Conservation (phyloP, 2,329 filamentous ascomycete species). For the Talaromyces piceae region DNA sequence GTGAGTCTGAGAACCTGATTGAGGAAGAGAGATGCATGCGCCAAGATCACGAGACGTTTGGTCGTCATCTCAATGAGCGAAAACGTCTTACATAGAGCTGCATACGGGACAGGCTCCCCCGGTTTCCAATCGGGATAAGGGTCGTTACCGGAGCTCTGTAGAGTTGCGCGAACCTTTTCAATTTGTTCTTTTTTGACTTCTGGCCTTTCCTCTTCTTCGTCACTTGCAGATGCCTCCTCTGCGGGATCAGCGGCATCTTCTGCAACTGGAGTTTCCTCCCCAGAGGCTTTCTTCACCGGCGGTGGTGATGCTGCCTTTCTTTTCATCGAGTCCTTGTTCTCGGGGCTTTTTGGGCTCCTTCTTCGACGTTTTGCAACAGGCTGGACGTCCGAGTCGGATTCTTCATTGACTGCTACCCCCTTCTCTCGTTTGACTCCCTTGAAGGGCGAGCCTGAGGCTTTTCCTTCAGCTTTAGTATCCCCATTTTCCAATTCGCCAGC, state of each 20-base stretch:
- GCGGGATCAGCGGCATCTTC: constrained; percentile 28
- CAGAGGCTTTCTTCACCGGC: constrained; percentile 34
- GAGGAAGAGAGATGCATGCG: constrained; percentile 83
- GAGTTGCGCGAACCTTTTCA: constrained; percentile 69
- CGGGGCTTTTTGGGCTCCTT: constrained; percentile 19
- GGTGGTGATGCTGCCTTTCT: constrained; percentile 16
- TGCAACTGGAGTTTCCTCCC: constrained; percentile 36
- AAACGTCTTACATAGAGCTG: constrained; percentile 88
- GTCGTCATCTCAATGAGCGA: constrained; percentile 91
- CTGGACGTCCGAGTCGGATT: constrained; percentile 50
- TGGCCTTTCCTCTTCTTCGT: constrained; percentile 58
- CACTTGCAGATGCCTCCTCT: constrained; percentile 38
- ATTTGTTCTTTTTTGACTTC: constrained; percentile 66
- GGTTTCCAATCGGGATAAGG: constrained; percentile 94
- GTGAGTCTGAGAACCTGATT: constrained; percentile 90
- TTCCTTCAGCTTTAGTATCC: constrained; percentile 12
- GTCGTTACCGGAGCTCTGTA: constrained; percentile 63
- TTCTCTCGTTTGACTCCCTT: constrained; percentile 33
- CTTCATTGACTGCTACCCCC: constrained; percentile 34
- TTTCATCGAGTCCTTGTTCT: constrained; percentile 15
- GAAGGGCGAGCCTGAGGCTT: constrained; percentile 12
- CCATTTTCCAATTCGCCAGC: constrained; percentile 6
- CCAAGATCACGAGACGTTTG: constrained; percentile 79
- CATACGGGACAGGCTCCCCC: constrained; percentile 85
- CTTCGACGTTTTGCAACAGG: constrained; percentile 51